A percentile compares a stretch with the other conserved stretches of the same genome.
phyloP scores from a whole-genome alignment of 1,284 basidiomycete genomes.

The Puccinia hordei region DNA sequence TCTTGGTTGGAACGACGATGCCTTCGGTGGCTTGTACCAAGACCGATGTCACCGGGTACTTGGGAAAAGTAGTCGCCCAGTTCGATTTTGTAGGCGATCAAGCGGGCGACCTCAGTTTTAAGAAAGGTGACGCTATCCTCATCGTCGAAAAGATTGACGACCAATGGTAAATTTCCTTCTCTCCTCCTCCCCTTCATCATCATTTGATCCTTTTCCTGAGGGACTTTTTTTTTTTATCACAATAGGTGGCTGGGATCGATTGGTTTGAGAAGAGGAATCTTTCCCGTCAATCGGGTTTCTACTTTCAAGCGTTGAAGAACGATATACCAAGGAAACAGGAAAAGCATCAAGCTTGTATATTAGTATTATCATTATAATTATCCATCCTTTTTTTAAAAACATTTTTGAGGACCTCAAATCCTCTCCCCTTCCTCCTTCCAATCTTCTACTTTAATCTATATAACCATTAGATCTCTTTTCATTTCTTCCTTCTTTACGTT shows the following conservation, averaged over 20 bases:
- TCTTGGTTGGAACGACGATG: constrained; percentile 31
- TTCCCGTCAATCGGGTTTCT: constrained; percentile 40
- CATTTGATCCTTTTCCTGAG: neutral
- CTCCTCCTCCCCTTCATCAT: neutral
- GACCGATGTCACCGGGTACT: neutral
- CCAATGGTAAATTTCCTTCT: constrained; percentile 68
- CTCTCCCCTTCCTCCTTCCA: too few relatives aligned
- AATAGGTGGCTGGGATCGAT: constrained; percentile 45
- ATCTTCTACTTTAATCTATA: too few relatives aligned
- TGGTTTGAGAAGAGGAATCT: constrained; percentile 45
- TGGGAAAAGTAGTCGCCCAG: constrained; percentile 26
- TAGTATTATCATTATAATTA: too few relatives aligned
- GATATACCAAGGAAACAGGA: too few relatives aligned
- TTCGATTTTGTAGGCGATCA: constrained; percentile 57
- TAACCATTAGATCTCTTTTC: too few relatives aligned
- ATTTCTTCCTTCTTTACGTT: too few relatives aligned
- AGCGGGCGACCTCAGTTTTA: constrained; percentile 78
- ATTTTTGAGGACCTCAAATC: too few relatives aligned
- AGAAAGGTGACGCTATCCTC: constrained; percentile 77
- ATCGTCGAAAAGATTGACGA: constrained; percentile 74
- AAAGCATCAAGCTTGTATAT: too few relatives aligned
- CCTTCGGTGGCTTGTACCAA: constrained; percentile 39
- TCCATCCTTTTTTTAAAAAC: too few relatives aligned
- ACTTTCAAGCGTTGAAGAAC: neutral
- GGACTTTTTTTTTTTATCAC: neutral